Evolutionary conservation across 2,329 filamentous ascomycete genomes (phyloP).

Genomic region (Fusarium sterilihyphosum): DNA sequence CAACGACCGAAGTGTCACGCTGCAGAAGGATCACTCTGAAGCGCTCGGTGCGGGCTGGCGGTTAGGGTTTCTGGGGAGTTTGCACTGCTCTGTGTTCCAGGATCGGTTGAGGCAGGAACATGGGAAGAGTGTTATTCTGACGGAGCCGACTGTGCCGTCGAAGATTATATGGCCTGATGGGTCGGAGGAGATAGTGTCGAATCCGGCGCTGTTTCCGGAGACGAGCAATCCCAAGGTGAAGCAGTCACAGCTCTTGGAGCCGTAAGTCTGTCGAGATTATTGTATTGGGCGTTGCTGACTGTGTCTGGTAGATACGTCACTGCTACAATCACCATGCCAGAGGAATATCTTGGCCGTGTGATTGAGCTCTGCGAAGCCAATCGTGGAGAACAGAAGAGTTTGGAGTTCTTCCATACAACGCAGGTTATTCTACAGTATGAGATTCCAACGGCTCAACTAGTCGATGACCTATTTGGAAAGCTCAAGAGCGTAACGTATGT

Average conservation of each 20-base stretch:
- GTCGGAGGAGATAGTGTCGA: conserved; percentile 81
- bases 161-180: conserved; percentile 84
- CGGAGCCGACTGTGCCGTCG: conserved; percentile 92
- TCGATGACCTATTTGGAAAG: conserved; percentile 97
- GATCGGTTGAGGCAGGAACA: conserved; percentile 95
- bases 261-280: conserved; percentile 44
- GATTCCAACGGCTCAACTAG: conserved; percentile 85
- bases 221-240: conserved; percentile 59
- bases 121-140: conserved; percentile 94
- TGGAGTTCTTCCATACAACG: conserved; percentile 90
- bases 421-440: conserved; percentile 97
- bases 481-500: conserved; percentile 82
- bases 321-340: conserved; percentile 88
- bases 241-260: conserved; percentile 60
- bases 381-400: conserved; percentile 84
- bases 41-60: conserved; percentile 94
- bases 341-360: conserved; percentile 92
- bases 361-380: conserved; percentile 95
- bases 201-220: conserved; percentile 89
- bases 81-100: conserved; percentile 99
- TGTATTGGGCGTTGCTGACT: background rate
- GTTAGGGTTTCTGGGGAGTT: conserved; percentile 91
- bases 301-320: conserved; percentile 66
- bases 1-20: conserved; percentile 93
- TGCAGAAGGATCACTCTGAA: conserved; percentile 94